A percentile compares a stretch with the other conserved stretches of the same genome.
These are phyloP conservation scores for Verruconis gallopava DNA, from an alignment of 2,329 filamentous ascomycete species.

Conservation along the genomic window DNA sequence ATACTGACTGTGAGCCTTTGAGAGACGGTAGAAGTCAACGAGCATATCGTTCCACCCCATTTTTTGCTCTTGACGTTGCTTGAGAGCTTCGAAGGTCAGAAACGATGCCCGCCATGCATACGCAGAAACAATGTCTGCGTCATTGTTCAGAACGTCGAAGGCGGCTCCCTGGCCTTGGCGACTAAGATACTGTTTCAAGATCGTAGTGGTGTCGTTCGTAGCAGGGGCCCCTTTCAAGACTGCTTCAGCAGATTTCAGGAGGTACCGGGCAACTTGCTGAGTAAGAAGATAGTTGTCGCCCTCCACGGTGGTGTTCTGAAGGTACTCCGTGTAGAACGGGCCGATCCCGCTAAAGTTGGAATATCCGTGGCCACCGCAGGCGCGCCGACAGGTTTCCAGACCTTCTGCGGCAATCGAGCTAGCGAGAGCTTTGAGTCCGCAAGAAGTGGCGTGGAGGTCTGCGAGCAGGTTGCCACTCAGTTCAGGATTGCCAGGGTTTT, in stretches of 20 bases:
- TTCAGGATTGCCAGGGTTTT: conserved; percentile 39
- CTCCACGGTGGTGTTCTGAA: conserved; percentile 60
- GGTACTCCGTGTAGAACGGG: conserved; percentile 60
- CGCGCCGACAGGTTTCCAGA: conserved; percentile 59
- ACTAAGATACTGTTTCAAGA: conserved; percentile 51
- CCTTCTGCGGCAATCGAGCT: conserved; percentile 63
- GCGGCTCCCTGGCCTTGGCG: conserved; percentile 58
- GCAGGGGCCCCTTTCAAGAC: conserved; percentile 53
- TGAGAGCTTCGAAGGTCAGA: conserved; percentile 62
- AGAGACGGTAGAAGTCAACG: conserved; percentile 66
- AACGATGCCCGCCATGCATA: conserved; percentile 65
- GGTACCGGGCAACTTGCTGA: conserved; percentile 65
- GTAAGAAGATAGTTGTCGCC: conserved; percentile 76
- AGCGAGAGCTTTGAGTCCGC: conserved; percentile 60
- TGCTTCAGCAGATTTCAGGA: conserved; percentile 60
- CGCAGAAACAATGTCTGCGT: conserved; percentile 57
- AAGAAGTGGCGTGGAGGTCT: conserved; percentile 64
- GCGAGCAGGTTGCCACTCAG: conserved; percentile 48
- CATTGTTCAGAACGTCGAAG: conserved; percentile 57
- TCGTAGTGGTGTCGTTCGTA: conserved; percentile 54
- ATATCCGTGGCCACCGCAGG: conserved; percentile 68
- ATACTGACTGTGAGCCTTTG: conserved; percentile 63
- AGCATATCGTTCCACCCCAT: conserved; percentile 65
- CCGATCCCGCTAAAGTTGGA: conserved; percentile 65
- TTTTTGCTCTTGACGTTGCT: conserved; percentile 63